phyloP scores from a whole-genome alignment of 805 yeast species.

The Starmerella gropengiesseri region DNA sequence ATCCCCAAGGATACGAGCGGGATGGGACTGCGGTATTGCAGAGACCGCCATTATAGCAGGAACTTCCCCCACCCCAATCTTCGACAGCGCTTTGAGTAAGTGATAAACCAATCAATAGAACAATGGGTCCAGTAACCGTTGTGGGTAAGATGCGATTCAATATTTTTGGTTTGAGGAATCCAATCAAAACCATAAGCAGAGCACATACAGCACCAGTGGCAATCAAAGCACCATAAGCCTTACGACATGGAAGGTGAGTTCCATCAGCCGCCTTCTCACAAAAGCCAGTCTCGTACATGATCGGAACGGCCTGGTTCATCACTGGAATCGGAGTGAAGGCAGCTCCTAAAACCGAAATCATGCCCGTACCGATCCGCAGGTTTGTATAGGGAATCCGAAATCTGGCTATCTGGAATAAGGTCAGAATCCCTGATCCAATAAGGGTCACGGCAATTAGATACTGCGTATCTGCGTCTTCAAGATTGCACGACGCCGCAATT shows the following conservation, averaged over 20 bases:
- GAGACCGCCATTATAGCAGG: conserved; percentile 29
- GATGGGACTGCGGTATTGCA: conserved; percentile 42
- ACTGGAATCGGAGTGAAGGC: conserved; percentile 81
- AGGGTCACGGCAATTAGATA: conserved; percentile 61
- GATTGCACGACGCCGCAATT: conserved; percentile 52
- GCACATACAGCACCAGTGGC: conserved; percentile 73
- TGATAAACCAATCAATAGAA: conserved; percentile 64
- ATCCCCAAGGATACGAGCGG: conserved; percentile 63
- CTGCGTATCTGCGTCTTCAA: conserved; percentile 40
- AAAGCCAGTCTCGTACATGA: conserved; percentile 63
- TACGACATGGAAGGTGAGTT: conserved; percentile 63
- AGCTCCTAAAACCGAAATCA: conserved; percentile 82
- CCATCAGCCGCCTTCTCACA: conserved; percentile 61
- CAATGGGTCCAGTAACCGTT: conserved; percentile 88
- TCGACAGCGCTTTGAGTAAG: conserved; percentile 62
- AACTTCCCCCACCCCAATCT: conserved; percentile 84
- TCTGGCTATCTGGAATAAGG: conserved; percentile 67
- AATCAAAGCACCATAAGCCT: conserved; percentile 78
- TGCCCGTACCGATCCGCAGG: conserved; percentile 76
- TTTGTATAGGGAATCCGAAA: conserved; percentile 64
- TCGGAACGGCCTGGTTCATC: conserved; percentile 61
- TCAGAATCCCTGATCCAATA: conserved; percentile 60
- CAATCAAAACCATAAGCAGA: conserved; percentile 55
- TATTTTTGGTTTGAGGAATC: conserved; percentile 64
- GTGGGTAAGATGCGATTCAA: conserved; percentile 76